These are phyloP conservation scores for Saccharomycopsis amapae DNA, from an alignment of 805 yeast genomes.

Conservation along the genomic window DNA sequence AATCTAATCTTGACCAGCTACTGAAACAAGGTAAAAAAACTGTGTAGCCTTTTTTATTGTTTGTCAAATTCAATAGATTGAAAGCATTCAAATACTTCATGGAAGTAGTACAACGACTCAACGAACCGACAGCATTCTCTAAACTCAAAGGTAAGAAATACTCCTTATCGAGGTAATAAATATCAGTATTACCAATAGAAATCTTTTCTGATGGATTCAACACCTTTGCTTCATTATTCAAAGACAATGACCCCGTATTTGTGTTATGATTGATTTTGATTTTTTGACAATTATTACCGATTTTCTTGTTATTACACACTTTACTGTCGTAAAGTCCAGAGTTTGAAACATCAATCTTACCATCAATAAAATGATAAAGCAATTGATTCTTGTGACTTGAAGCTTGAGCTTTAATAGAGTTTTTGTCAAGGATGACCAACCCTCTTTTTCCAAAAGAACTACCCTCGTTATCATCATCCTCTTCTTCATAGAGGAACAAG, in stretches of 20 bases:
- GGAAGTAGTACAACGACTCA: slow-evolving; percentile 58
- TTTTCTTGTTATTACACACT: slow-evolving; percentile 45
- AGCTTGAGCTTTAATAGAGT: slow-evolving; percentile 1
- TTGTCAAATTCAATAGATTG: slow-evolving; percentile 44
- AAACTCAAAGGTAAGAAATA: slow-evolving; percentile 58
- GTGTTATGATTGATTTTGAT: slow-evolving; percentile 35
- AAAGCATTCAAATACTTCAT: slow-evolving; percentile 48
- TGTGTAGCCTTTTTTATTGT: slow-evolving; percentile 61
- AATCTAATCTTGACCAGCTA: slow-evolving; percentile 60
- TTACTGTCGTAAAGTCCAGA: slow-evolving; percentile 41
- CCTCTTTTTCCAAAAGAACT: too few relatives aligned
- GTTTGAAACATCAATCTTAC: slow-evolving; percentile 31
- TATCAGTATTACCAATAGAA: slow-evolving; percentile 54
- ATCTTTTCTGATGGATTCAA: slow-evolving; percentile 35
- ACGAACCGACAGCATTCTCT: slow-evolving; percentile 57
- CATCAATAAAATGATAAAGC: slow-evolving; percentile 60
- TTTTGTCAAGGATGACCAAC: too few relatives aligned
- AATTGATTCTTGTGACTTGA: slow-evolving; percentile 31
- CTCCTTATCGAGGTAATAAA: slow-evolving; percentile 57
- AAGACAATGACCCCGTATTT: slow-evolving; percentile 28
- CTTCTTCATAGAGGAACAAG: slow-evolving; percentile 44
- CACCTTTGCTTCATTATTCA: slow-evolving; percentile 47
- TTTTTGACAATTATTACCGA: slow-evolving; percentile 62
- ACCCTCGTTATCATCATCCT: slow-evolving; percentile 33
- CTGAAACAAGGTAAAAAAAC: slow-evolving; percentile 69